Percentiles rank a stretch among this genome's conserved stretches.
These are phyloP conservation scores for Dactylellina parvicollis DNA, from an alignment of 2,329 filamentous ascomycete genomes.

Conservation along the genomic window DNA sequence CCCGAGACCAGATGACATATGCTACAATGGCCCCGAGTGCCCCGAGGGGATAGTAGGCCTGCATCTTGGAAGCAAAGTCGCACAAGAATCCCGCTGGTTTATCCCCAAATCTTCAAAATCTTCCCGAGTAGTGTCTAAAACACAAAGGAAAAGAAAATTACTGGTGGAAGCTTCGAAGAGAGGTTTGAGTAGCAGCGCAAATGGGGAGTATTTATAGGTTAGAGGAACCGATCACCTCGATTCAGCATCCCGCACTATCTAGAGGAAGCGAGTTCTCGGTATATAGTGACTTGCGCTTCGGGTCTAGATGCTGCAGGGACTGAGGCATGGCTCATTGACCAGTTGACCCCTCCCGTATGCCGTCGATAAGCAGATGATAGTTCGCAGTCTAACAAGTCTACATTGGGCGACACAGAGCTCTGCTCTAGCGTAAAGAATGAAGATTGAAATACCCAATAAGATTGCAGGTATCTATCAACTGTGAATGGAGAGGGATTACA, in stretches of 20 bases:
- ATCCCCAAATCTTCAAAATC: neutral
- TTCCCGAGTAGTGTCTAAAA: neutral
- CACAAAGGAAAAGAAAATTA: neutral
- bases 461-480: constrained; percentile 9
- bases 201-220: neutral
- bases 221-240: neutral
- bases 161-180: neutral
- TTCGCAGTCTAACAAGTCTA: neutral
- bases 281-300: no score
- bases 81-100: neutral
- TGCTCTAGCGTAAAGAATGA: neutral
- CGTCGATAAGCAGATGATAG: neutral
- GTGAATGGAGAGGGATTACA: neutral
- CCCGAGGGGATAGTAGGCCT: constrained; percentile 5
- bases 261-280: no score
- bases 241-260: neutral
- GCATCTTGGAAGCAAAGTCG: neutral
- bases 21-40: neutral
- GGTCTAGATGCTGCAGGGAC: no score
- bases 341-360: neutral
- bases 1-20: constrained; percentile 4
- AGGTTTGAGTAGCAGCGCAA: neutral
- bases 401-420: neutral
- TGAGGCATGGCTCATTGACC: no score
- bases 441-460: neutral